Conservation (phyloP, 805 yeast species). For the Yamadazyma kitorensis region DNA sequence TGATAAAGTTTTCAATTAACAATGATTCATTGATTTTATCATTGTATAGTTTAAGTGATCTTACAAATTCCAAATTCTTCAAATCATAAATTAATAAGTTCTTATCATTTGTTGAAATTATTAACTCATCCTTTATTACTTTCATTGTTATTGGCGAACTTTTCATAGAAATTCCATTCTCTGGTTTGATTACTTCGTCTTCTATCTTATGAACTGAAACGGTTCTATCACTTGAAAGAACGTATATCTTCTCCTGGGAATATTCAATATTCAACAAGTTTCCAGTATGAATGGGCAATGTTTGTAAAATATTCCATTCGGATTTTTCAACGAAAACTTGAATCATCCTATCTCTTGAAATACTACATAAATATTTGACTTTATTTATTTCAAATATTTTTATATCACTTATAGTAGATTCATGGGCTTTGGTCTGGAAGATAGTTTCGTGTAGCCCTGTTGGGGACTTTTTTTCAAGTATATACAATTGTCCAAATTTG, state of each 20-base stretch:
- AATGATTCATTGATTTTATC: slow-evolving; percentile 40
- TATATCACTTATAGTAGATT: slow-evolving; percentile 49
- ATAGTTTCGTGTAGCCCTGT: background rate
- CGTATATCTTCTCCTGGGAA: slow-evolving; percentile 34
- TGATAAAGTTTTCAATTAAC: slow-evolving; percentile 42
- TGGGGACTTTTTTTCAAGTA: slow-evolving; percentile 19
- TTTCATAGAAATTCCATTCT: slow-evolving; percentile 49
- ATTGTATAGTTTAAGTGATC: slow-evolving; percentile 40
- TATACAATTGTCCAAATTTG: slow-evolving; percentile 40
- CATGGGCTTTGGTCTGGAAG: slow-evolving; percentile 45
- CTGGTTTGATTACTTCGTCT: slow-evolving; percentile 19
- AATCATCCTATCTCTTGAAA: slow-evolving; percentile 62
- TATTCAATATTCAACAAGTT: slow-evolving; percentile 42
- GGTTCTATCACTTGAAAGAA: slow-evolving; percentile 62
- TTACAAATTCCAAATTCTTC: slow-evolving; percentile 27
- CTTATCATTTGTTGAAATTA: slow-evolving; percentile 54
- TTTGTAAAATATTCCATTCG: slow-evolving; percentile 55
- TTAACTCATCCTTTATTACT: slow-evolving; percentile 35
- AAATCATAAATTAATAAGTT: slow-evolving; percentile 39
- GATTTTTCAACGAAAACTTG: slow-evolving; percentile 43
- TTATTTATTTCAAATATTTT: slow-evolving; percentile 27
- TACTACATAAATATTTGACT: slow-evolving; percentile 38
- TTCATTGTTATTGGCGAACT: slow-evolving; percentile 48
- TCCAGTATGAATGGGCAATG: slow-evolving; percentile 58
- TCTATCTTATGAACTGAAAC: slow-evolving; percentile 49